Percentiles rank a stretch among this genome's conserved stretches.
Conservation (phyloP, 148 eudicot species). For the Pharnaceum exiguum region DNA sequence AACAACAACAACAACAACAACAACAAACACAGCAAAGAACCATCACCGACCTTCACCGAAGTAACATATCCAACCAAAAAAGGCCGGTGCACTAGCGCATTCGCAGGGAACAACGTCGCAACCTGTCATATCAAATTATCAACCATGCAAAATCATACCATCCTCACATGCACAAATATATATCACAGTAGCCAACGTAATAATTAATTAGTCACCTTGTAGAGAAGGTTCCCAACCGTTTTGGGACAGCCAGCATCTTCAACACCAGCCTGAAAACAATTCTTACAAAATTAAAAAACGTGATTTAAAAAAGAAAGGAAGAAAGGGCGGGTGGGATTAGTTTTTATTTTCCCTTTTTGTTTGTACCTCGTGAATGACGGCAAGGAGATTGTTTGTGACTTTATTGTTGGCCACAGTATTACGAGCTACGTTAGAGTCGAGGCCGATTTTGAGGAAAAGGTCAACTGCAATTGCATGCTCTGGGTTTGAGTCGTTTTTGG, state of each 20-base stretch:
- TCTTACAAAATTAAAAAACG: too few relatives aligned
- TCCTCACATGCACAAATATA: background rate
- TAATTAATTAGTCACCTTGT: conserved; percentile 41
- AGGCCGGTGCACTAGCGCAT: conserved; percentile 76
- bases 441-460: conserved; percentile 59
- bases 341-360: too few relatives aligned
- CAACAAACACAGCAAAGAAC: background rate
- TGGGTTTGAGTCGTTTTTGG: conserved; percentile 15
- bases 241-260: conserved; percentile 80
- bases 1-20: too few relatives aligned
- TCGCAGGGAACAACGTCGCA: conserved; percentile 85
- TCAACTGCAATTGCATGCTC: conserved; percentile 34
- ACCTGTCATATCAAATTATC: conserved; percentile 39
- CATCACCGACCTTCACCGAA: conserved; percentile 50
- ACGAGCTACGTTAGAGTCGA: conserved; percentile 73
- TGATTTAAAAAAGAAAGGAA: too few relatives aligned
- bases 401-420: conserved; percentile 78
- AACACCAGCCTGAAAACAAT: conserved; percentile 85
- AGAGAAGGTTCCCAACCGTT: conserved; percentile 66
- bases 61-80: conserved; percentile 57
- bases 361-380: conserved; percentile 82
- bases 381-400: conserved; percentile 77
- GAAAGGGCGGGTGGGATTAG: too few relatives aligned
- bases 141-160: background rate
- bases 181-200: background rate